Evolutionary conservation across 768 basidiomycete genomes (phyloP).

Genomic region (Naganishia onofrii): DNA sequence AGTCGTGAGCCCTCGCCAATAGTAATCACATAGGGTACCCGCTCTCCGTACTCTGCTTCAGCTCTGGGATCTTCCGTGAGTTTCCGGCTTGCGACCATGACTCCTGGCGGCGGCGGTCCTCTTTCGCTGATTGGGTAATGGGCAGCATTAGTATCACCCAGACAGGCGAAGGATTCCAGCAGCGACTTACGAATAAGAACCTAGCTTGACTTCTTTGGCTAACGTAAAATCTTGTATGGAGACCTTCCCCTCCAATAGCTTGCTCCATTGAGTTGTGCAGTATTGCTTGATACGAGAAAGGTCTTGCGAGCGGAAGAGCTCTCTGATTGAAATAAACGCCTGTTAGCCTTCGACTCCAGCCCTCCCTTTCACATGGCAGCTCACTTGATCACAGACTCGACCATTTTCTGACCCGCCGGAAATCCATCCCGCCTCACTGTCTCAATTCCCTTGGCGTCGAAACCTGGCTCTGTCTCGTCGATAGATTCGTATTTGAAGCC

Average conservation of each 20-base stretch:
- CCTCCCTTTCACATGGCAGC: conserved; percentile 35
- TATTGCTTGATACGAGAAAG: conserved; percentile 85
- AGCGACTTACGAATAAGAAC: conserved; percentile 73
- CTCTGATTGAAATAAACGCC: conserved; percentile 58
- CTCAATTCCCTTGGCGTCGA: conserved; percentile 98
- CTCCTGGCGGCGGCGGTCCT: conserved; percentile 85
- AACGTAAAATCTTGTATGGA: conserved; percentile 93
- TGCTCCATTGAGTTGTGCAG: conserved; percentile 77
- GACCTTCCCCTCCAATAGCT: conserved; percentile 72
- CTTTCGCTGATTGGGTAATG: conserved; percentile 62
- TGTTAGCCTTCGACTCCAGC: not conserved
- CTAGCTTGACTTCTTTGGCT: conserved; percentile 88
- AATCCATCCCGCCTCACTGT: conserved; percentile 91
- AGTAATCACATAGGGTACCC: conserved; percentile 84
- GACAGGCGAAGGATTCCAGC: not conserved
- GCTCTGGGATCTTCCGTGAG: conserved; percentile 71
- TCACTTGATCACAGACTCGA: conserved; percentile 85
- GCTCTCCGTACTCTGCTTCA: conserved; percentile 88
- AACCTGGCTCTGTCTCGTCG: conserved; percentile 71
- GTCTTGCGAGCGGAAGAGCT: conserved; percentile 85
- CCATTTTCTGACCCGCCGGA: conserved; percentile 86
- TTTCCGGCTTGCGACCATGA: conserved; percentile 73
- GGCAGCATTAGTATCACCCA: not conserved
- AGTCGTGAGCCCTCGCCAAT: conserved; percentile 64
- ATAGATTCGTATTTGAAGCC: conserved; percentile 90